Base-by-base conservation (phyloP, 2,329 filamentous ascomycete genomes). In the Didymella pinodella region DNA sequence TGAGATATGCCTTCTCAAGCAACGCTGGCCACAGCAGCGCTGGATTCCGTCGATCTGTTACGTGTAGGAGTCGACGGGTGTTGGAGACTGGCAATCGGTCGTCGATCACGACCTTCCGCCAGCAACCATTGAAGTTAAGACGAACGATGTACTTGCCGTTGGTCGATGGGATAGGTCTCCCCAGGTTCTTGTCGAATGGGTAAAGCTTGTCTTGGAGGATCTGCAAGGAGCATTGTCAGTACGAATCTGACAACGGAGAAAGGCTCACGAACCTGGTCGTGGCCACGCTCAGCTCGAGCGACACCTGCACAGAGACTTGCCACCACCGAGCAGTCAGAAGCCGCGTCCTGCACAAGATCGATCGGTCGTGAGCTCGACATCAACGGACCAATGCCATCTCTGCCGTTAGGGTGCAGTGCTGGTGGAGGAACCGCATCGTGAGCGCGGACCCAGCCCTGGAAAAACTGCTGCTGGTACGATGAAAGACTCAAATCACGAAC, bases 41-140 rank as follows among this genome's bases (percentile, higher is more conserved):
- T 4, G 91, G 90, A 64, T 97, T 93, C 41, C 88, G 88, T 34
- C 92, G 86, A 69, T 98, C 94, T 45, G 96, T 85, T 10, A 98
- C 93, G 75, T 96, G 93, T 3, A 99, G 85, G 6, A 90, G 87
- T 29, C 93, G 86, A 38, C 87, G 83, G 16, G 88, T 91, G 50
- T 85, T 89, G 0, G 93, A 95, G 0, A 86, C 82, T 0, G 95
- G 95, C 16, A 99, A 84, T 20, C 90, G 86, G 74, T 98, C 94
- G 71, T 99, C 95, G 62, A 99, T 91, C 18, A 90, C 83, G 0
- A 99, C 93, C 67, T 88, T 90, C 48, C 95, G 88, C 75, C 90
- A 93, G 71, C 92, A 95, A 16, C 95, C 95, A 70, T 99, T 99
- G 80, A 99, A 98, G 72, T 97, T 90, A 70, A 99, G 86, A n/a